These are phyloP conservation scores for Meira miltonrushii DNA, from an alignment of 1,284 basidiomycete species.

Conservation along the genomic window DNA sequence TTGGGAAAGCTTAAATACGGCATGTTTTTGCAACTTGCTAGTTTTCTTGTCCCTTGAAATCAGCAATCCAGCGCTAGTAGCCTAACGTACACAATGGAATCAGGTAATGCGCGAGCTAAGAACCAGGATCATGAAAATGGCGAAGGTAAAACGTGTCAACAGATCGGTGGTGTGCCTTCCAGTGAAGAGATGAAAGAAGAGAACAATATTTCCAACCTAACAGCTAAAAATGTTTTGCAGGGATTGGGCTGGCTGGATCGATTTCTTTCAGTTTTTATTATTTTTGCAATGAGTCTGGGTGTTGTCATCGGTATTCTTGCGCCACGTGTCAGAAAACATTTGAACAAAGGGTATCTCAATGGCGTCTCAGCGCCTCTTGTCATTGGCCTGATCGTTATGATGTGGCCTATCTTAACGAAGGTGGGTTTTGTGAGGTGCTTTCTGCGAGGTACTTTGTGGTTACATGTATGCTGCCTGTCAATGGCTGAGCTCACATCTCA, in stretches of 20 bases:
- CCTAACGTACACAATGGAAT: not conserved
- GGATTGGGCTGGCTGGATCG: conserved; percentile 61
- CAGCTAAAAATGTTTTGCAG: not conserved
- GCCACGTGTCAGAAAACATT: conserved; percentile 26
- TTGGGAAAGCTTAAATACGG: not conserved
- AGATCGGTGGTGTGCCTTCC: not conserved
- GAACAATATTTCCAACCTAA: not conserved
- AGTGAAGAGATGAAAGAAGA: not conserved
- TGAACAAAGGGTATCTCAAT: conserved; percentile 46
- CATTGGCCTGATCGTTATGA: conserved; percentile 68
- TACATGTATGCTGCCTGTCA: conserved; percentile 50
- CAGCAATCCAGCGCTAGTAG: not conserved
- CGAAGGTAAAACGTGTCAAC: not conserved
- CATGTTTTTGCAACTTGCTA: not conserved
- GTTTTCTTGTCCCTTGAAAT: too few species aligned
- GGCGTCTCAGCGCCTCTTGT: conserved; percentile 48
- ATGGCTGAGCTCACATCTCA: conserved; percentile 78
- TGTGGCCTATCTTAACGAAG: conserved; percentile 75
- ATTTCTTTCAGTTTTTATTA: conserved; percentile 66
- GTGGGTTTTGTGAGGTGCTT: too few species aligned
- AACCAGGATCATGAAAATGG: not conserved
- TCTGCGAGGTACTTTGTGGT: not conserved
- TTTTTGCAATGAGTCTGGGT: conserved; percentile 73
- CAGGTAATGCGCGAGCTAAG: not conserved
- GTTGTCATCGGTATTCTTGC: conserved; percentile 64